Base-by-base conservation (phyloP, 805 yeast species). In the Blastobotrys mokoenaii region DNA sequence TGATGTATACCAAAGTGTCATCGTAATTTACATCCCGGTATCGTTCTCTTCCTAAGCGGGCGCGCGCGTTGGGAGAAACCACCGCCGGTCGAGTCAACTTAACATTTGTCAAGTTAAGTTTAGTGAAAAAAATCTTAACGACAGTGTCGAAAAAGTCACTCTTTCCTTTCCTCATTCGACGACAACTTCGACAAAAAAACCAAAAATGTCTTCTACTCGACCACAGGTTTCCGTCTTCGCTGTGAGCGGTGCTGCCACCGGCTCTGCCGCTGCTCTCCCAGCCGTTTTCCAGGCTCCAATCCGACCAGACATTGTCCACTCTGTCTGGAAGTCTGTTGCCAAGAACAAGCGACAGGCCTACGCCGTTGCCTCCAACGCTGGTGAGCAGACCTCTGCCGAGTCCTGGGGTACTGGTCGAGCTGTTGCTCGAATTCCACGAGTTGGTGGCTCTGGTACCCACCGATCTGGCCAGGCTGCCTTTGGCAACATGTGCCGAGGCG, bases 391-490 rank as follows among this genome's bases (percentile, higher is more conserved):
- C 76, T 90, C 97, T 57, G 98, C 98, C 72, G 97, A 88, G 79
- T 93, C 98, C 58, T 93, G 98, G 98, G 98, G 98, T 88, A 93
- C 98, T 66, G 98, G 98, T 82, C 89, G 98, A 81, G 98, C 98
- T 76, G 96, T 93, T 70, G 97, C 98, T 78, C 90, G 98, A 82
- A 90, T 93, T 74, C 98, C 98, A 80, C 89, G 98, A 83, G 97
- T 93, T 71, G 96, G 96, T 77, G 98, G 98, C 80, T 89, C 95
- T 72, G 98, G 98, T 85, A 93, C 98, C 73, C 96, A 88, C 94
- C 89, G 98, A 79, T 79, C 97, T 60, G 98, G 98, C 74, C 98
- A 93, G 78, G 98, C 88, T 74, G 98, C 98, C 72, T 93, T 93
- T 82, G 98, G 98, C 84, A 93, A 93, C 93, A 93, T 93, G 98